These are phyloP conservation scores for Cladorrhinum samala DNA, from an alignment of 495 filamentous ascomycete genomes.

Conservation along the genomic window DNA sequence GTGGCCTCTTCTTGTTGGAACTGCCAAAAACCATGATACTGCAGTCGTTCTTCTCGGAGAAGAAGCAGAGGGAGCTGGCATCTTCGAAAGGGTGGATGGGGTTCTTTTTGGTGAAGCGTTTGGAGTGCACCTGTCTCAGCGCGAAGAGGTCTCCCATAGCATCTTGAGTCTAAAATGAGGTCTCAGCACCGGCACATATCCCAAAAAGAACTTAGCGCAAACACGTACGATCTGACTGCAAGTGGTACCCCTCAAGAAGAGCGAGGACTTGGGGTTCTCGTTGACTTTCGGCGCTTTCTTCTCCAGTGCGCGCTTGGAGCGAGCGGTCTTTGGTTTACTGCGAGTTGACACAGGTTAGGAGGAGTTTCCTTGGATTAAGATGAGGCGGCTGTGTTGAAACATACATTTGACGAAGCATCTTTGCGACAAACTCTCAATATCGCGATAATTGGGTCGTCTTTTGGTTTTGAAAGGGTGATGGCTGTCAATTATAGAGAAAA, in stretches of 20 bases:
- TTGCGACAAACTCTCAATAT: background rate
- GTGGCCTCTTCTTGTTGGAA: constrained; percentile 87
- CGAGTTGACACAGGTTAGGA: background rate
- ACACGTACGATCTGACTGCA: constrained; percentile 59
- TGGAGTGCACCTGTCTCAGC: constrained; percentile 68
- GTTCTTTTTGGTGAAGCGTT: constrained; percentile 90
- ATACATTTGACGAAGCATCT: constrained; percentile 32
- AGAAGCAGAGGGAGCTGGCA: constrained; percentile 77
- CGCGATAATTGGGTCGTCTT: background rate
- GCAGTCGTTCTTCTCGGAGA: constrained; percentile 91
- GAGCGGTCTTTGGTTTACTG: constrained; percentile 88
- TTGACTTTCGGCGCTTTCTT: constrained; percentile 79
- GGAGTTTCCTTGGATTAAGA: background rate
- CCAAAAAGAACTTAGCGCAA: background rate
- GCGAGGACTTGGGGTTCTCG: constrained; percentile 81
- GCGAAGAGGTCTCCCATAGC: constrained; percentile 76
- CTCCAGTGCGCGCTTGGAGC: constrained; percentile 88
- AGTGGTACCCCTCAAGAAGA: constrained; percentile 79
- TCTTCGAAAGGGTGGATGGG: constrained; percentile 81
- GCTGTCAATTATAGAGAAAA: no score
- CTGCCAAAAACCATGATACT: constrained; percentile 63
- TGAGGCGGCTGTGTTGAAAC: background rate
- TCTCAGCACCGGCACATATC: background rate
- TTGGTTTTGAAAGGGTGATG: no score
- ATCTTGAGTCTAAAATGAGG: constrained; percentile 45